phyloP scores from a whole-genome alignment of 352 stramenopile species.

The Peronosclerospora sorghi region DNA sequence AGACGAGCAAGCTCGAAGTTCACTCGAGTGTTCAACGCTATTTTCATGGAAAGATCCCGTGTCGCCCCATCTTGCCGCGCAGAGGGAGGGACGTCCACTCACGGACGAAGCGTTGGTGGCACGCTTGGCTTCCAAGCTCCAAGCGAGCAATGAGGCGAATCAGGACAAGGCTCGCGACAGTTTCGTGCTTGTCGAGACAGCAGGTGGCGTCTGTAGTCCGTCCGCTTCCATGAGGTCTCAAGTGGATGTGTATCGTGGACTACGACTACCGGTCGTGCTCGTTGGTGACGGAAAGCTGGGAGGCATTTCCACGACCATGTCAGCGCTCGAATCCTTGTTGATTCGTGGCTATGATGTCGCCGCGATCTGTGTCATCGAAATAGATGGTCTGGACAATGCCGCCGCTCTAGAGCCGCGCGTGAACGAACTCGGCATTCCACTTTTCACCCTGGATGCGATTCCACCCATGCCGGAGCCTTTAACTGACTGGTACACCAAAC shows the following conservation, averaged over 20 bases:
- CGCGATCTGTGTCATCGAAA: constrained; percentile 73
- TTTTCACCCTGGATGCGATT: constrained; percentile 63
- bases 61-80: constrained; percentile 89
- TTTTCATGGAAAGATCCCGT: constrained; percentile 91
- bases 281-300: constrained; percentile 94
- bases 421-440: constrained; percentile 57
- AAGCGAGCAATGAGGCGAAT: constrained; percentile 23
- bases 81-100: constrained; percentile 78
- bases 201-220: constrained; percentile 89
- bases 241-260: constrained; percentile 88
- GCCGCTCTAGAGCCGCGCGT: constrained; percentile 45
- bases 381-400: constrained; percentile 58
- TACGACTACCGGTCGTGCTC: constrained; percentile 87
- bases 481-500: constrained; percentile 47
- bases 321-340: constrained; percentile 87
- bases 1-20: background rate
- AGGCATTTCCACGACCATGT: constrained; percentile 92
- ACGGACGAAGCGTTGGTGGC: constrained; percentile 82
- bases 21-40: constrained; percentile 73
- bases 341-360: constrained; percentile 87
- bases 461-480: constrained; percentile 68
- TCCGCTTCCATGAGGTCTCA: constrained; percentile 82
- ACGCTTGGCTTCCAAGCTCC: constrained; percentile 49
- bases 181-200: constrained; percentile 89
- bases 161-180: constrained; percentile 22